A percentile compares a stretch with the other conserved stretches of the same genome.
Evolutionary conservation across 2,329 filamentous ascomycete genomes (phyloP).

Genomic region (Exserohilum rostratum): DNA sequence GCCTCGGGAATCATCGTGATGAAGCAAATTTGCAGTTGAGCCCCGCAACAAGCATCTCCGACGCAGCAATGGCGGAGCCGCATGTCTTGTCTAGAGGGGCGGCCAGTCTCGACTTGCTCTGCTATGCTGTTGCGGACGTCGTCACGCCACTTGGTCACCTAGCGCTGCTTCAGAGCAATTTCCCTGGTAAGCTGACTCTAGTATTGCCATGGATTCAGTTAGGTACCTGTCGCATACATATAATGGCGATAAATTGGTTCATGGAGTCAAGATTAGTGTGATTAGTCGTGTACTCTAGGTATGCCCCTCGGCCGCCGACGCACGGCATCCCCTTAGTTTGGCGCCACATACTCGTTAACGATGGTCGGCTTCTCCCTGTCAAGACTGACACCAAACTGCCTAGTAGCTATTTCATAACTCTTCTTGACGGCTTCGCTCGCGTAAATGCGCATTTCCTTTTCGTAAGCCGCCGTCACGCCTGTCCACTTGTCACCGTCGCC

Average conservation of each 20-base stretch:
- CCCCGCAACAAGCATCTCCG: neutral
- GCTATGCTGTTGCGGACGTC: neutral
- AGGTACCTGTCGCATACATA: neutral
- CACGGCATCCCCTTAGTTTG: constrained; percentile 12
- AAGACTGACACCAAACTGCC: constrained; percentile 23
- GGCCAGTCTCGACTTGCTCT: neutral
- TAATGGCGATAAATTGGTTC: no score
- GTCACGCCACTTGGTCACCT: neutral
- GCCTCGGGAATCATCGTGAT: neutral
- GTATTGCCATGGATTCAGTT: neutral
- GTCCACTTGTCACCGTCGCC: constrained; percentile 32
- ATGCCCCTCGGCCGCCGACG: no score
- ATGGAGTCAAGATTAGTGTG: no score
- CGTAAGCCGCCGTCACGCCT: constrained; percentile 47
- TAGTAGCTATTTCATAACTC: constrained; percentile 55
- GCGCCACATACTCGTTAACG: constrained; percentile 26
- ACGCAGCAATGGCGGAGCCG: neutral
- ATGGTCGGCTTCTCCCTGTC: constrained; percentile 22
- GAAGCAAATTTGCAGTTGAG: neutral
- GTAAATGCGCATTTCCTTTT: constrained; percentile 48
- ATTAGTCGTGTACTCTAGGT: no score
- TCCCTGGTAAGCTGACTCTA: no score
- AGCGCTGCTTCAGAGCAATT: no score
- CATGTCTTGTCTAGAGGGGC: neutral
- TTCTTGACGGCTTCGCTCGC: constrained; percentile 52